Evolutionary conservation across 345 rosid species (phyloP).

Genomic region (Draba incana): DNA sequence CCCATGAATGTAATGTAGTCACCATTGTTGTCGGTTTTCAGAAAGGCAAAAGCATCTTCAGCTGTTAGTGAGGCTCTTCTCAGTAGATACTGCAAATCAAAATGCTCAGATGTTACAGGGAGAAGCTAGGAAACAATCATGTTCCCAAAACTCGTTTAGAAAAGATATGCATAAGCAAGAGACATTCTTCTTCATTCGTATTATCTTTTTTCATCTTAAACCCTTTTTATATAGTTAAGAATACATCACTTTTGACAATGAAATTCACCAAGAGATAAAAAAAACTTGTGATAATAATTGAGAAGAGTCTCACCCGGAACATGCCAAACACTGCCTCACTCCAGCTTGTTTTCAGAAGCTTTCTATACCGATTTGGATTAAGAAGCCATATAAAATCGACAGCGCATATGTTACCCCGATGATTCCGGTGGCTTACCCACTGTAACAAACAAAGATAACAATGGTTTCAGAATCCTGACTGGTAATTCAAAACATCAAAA

Average conservation of each 20-base stretch:
- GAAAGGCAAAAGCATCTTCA: slow-evolving; percentile 72
- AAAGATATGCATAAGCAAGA: not conserved
- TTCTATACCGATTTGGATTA: slow-evolving; percentile 76
- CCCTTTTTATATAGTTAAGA: not conserved
- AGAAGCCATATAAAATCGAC: slow-evolving; percentile 99
- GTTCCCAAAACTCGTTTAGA: not conserved
- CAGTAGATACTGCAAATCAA: slow-evolving; percentile 60
- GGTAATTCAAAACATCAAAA: slow-evolving; percentile 24
- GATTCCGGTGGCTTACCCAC: slow-evolving; percentile 99
- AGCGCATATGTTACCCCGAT: slow-evolving; percentile 92
- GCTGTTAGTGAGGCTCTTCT: slow-evolving; percentile 72
- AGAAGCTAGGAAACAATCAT: slow-evolving; percentile 3
- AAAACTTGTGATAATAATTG: slow-evolving; percentile 1
- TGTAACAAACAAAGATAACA: slow-evolving; percentile 37
- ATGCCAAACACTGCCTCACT: slow-evolving; percentile 96
- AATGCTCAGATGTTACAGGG: slow-evolving; percentile 35
- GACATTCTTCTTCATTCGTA: not conserved
- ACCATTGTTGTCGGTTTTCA: slow-evolving; percentile 59
- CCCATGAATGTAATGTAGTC: slow-evolving; percentile 68
- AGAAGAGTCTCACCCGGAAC: slow-evolving; percentile 66
- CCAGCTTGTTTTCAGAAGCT: slow-evolving; percentile 83
- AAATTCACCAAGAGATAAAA: not conserved
- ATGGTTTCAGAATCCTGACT: slow-evolving; percentile 12
- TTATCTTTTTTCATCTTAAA: not conserved
- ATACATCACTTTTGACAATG: not conserved